A percentile compares a stretch with the other conserved stretches of the same genome.
phyloP scores from a whole-genome alignment of 2,329 filamentous ascomycete genomes.

The Bipolaris sorokiniana region DNA sequence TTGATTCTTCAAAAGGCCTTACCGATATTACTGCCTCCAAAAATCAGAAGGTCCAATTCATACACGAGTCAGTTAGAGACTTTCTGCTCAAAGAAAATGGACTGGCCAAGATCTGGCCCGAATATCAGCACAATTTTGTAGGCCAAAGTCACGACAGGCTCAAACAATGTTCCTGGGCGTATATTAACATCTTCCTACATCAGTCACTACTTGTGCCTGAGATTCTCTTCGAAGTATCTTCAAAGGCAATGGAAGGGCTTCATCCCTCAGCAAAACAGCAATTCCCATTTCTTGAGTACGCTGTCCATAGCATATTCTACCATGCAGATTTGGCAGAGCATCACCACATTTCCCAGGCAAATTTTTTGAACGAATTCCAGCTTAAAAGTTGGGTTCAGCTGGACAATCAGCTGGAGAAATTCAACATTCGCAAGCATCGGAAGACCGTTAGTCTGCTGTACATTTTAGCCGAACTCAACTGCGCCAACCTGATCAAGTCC shows the following conservation, averaged over 20 bases:
- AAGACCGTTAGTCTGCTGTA: neutral
- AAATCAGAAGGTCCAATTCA: slow-evolving; percentile 37
- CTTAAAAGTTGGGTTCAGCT: neutral
- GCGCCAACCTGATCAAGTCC: neutral
- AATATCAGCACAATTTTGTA: slow-evolving; percentile 41
- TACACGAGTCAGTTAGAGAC: slow-evolving; percentile 44
- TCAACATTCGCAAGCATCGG: neutral
- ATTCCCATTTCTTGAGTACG: slow-evolving; percentile 58
- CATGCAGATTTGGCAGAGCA: neutral
- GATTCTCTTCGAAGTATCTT: slow-evolving; percentile 9
- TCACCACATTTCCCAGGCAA: neutral
- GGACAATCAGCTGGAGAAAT: neutral
- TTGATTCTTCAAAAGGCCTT: slow-evolving; percentile 35
- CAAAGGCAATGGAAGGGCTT: neutral
- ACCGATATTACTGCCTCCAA: slow-evolving; percentile 24
- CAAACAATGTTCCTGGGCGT: slow-evolving; percentile 49
- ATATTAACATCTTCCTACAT: slow-evolving; percentile 43
- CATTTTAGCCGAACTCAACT: neutral
- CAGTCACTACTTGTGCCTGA: slow-evolving; percentile 1
- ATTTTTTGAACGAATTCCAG: neutral
- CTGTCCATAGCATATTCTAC: slow-evolving; percentile 26
- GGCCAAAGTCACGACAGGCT: slow-evolving; percentile 52
- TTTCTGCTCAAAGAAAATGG: slow-evolving; percentile 51
- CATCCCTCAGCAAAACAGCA: slow-evolving; percentile 14
- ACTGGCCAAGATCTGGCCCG: slow-evolving; percentile 39